Base-by-base conservation (phyloP, 345 rosid species). In the Citrus hindsii region DNA sequence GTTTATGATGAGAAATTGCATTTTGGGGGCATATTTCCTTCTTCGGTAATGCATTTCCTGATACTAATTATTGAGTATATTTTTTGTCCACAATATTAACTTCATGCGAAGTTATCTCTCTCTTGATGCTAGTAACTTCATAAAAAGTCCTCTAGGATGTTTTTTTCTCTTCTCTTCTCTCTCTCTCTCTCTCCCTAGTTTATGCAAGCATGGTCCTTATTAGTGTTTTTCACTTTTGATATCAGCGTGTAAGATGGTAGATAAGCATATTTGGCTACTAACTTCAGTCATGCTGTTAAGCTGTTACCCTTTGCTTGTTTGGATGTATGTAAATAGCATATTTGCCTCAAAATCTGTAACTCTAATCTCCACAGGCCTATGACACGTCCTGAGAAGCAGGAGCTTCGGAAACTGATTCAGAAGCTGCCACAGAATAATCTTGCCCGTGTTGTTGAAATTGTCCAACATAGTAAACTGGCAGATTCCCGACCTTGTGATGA, bases 391-490 rank as follows among this genome's bases (percentile, higher is more conserved):
- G 95, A 91, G 84, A 91, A 88, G 83, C 82, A 60, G 51, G 86
- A 81, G 64, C 91, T 89, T 71, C 73, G 71, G 42, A 86, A 68
- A 63, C 81, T 81, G 74, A 89, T 89, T 77, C 83, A 82, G 85
- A 81, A 87, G 72, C 79, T 91, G 71, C 88, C 92, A 0, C 63
- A 79, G 24, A 77, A 81, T 75, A 88, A 85, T 75, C 89, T 89
- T 46, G 80, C 56, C 40, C 88, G 87, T 13, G 85, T 86, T n/a
- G 83, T 70, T 78, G 91, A 82, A 67, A 85, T 89, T 27, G 82
- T 91, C 21, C 77, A 77, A 30, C 82, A 22, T 22, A 71, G 72
- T 37, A 76, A 75, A 78, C 73, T 73, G 25, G 63, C 32, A n/a
- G 78, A 76, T 73, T 55, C 27, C 1, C 72, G 46, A 37, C 55